Evolutionary conservation across 2,329 filamentous ascomycete species (phyloP).

Genomic region (Penicillium sp.): DNA sequence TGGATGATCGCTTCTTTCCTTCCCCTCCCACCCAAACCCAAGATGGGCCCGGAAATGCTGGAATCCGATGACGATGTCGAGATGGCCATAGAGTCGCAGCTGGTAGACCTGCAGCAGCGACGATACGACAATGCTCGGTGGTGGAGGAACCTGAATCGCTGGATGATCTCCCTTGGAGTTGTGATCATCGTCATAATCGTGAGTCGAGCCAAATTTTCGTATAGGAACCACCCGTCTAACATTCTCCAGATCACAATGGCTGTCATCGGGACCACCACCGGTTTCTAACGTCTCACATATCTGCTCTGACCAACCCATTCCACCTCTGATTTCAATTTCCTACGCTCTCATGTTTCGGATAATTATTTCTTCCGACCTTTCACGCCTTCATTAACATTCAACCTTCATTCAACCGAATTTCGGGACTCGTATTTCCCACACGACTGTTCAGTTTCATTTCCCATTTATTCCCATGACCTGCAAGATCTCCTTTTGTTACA

Average conservation of each 20-base stretch:
- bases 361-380: background rate
- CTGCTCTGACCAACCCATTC: background rate
- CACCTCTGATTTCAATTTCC: slow-evolving; percentile 2
- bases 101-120: slow-evolving; percentile 47
- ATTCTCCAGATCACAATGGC: slow-evolving; percentile 27
- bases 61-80: slow-evolving; percentile 44
- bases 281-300: slow-evolving; percentile 24
- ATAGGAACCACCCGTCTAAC: slow-evolving; percentile 8
- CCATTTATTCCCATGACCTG: background rate
- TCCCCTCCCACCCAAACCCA: slow-evolving; percentile 63
- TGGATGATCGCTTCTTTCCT: slow-evolving; percentile 79
- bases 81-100: slow-evolving; percentile 45
- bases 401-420: slow-evolving; percentile 5
- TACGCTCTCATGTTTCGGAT: slow-evolving; percentile 14
- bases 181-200: slow-evolving; percentile 57
- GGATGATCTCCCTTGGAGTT: slow-evolving; percentile 59
- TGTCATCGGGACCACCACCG: slow-evolving; percentile 34
- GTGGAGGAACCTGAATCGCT: slow-evolving; percentile 63
- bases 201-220: slow-evolving; percentile 29
- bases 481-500: slow-evolving; percentile 1
- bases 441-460: slow-evolving; percentile 2
- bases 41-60: slow-evolving; percentile 50
- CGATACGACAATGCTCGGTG: slow-evolving; percentile 60
- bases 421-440: background rate
- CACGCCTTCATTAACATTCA: background rate